Base-by-base conservation (phyloP, 805 yeast species). In the Teunomyces funiuensis region DNA sequence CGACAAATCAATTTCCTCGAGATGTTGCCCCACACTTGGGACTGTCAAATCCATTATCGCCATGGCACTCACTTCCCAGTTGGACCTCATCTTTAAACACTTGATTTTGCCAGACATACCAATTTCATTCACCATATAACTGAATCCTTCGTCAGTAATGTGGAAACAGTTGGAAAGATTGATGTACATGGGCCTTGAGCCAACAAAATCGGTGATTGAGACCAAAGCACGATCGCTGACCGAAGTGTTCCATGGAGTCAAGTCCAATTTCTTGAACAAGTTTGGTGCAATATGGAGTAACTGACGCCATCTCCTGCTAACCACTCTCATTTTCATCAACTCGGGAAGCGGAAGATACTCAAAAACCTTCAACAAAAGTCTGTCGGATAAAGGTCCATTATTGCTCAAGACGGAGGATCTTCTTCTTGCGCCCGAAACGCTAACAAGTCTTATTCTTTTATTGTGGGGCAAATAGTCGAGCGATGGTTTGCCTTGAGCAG, bases 61-160 rank as follows among this genome's bases (percentile, higher is more conserved):
- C 87, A 83, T 82, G 2, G 88, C 87, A 44, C 83, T 77, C 6
- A 85, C 79, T 50, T 83, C 87, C 91, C 91, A 85, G 36, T 78
- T 82, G 11, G 85, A 79, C 46, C 69, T 71, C 88, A 85, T 82
- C 45, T 71, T 73, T 37, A 85, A 63, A 7, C 63, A 61, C 40
- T 69, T 66, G 33, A 85, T 73, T 23, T 71, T 69, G 3, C 88
- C 88, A 28, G 79, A 57, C 50, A 82, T 79, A 2, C 89, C 89
- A 41, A 83, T 73, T 50, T 83, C 86, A 51, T 80, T 83, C 15
- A 85, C 79, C 69, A 85, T 67, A 53, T 80, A 80, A 33, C 81
- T 74, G 58, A 85, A 85, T 0, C 90, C 88, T 46, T 75, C 82
- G 57, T 85, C 90, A 0, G 90, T 83, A 6, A 85, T 69, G 57